Percentiles rank a stretch among this genome's conserved stretches.
phyloP scores from a whole-genome alignment of 2,329 filamentous ascomycete genomes.

The Bertia moriformis region DNA sequence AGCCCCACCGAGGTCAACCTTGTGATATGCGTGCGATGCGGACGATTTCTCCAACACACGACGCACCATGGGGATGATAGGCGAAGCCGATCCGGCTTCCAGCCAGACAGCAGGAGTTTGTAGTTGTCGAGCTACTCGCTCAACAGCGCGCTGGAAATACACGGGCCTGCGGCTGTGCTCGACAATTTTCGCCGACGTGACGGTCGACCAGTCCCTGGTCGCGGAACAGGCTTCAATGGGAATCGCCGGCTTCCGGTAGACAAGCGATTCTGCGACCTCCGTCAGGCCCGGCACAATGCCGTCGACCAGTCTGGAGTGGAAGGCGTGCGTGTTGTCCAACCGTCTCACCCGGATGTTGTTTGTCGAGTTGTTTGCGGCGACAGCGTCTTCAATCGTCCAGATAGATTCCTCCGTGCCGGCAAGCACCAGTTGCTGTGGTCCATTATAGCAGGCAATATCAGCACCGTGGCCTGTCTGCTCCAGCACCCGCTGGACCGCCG shows the following conservation, averaged over 20 bases:
- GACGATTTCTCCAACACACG: conserved; percentile 1
- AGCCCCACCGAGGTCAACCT: conserved; percentile 2
- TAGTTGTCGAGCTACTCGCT: conserved; percentile 4
- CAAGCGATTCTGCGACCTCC: neutral
- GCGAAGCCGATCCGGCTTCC: conserved; percentile 5
- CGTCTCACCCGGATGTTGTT: neutral
- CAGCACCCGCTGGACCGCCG: neutral
- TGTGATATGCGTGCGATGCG: neutral
- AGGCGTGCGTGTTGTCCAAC: neutral
- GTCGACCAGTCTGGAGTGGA: neutral
- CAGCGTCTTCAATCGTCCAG: neutral
- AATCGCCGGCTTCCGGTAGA: conserved; percentile 1
- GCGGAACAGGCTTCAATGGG: too few species aligned
- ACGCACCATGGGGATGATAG: conserved; percentile 3
- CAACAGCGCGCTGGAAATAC: conserved; percentile 5
- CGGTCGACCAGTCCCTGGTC: too few species aligned
- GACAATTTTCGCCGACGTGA: too few species aligned
- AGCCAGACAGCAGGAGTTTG: conserved; percentile 4
- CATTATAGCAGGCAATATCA: neutral
- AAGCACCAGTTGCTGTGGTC: neutral
- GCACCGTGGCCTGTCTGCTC: neutral
- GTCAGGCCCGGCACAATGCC: neutral
- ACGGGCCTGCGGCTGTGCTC: conserved; percentile 5
- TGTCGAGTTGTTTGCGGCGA: neutral
- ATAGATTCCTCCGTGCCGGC: neutral